Evolutionary conservation across 73 alveolate genomes (phyloP).

Genomic region (Paramecium primaurelia): DNA sequence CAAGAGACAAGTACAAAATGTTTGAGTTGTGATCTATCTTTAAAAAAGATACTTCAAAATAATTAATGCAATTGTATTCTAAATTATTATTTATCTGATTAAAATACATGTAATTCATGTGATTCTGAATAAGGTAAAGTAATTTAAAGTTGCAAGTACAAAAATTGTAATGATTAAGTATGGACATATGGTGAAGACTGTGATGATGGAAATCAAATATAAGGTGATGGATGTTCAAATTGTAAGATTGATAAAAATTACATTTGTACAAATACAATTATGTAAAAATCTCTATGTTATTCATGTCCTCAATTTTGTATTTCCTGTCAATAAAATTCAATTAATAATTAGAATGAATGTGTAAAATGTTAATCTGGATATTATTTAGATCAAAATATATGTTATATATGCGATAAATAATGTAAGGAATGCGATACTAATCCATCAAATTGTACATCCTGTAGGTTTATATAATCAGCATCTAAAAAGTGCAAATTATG

Average conservation of each 20-base stretch:
- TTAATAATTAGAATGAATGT: not conserved
- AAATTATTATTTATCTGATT: not conserved
- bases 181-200: not conserved
- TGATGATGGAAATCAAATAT: not conserved
- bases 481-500: not conserved
- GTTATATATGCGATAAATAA: not conserved
- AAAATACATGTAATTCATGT: not conserved
- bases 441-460: not conserved
- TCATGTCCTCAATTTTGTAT: not conserved
- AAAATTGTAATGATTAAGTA: not conserved
- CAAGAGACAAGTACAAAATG: not conserved
- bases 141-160: not conserved
- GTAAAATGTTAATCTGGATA: slow-evolving; percentile 27
- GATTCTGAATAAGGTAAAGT: not conserved
- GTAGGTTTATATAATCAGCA: not conserved
- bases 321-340: not conserved
- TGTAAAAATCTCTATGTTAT: not conserved
- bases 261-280: not conserved
- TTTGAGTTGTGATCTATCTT: not conserved
- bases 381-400: not conserved
- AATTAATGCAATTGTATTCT: not conserved
- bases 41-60: not conserved
- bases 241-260: not conserved
- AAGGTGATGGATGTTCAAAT: not conserved
- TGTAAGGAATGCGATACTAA: not conserved